Percentiles rank a stretch among this genome's conserved stretches.
These are phyloP conservation scores for Gelatoporia subvermispora DNA, from an alignment of 768 basidiomycete genomes.

Conservation along the genomic window DNA sequence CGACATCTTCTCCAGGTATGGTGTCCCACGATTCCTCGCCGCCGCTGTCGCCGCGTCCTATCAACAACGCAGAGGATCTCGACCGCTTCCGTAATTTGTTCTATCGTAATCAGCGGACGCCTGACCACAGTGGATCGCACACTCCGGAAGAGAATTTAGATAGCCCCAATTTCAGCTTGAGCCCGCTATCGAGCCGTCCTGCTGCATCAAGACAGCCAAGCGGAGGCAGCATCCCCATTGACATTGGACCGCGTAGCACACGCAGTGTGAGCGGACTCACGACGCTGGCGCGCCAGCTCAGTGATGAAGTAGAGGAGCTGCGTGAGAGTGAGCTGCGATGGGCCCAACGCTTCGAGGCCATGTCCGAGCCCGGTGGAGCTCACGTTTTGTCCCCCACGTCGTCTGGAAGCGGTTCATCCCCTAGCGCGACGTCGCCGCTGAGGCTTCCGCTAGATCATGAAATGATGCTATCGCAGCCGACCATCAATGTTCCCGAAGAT, in stretches of 20 bases:
- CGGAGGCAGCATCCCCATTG: slow-evolving; percentile 24
- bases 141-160: background rate
- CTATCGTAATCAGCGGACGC: slow-evolving; percentile 41
- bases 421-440: slow-evolving; percentile 15
- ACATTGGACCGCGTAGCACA: slow-evolving; percentile 24
- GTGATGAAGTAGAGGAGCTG: slow-evolving; percentile 30
- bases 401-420: slow-evolving; percentile 9
- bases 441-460: slow-evolving; percentile 25
- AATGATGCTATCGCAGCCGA: slow-evolving; percentile 17
- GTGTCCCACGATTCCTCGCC: slow-evolving; percentile 32
- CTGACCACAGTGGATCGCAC: background rate
- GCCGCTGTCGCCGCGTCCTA: slow-evolving; percentile 43
- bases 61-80: slow-evolving; percentile 56
- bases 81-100: slow-evolving; percentile 75
- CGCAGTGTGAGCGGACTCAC: slow-evolving; percentile 32
- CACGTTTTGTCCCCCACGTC: slow-evolving; percentile 16
- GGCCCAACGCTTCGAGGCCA: slow-evolving; percentile 3
- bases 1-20: slow-evolving; percentile 22
- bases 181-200: slow-evolving; percentile 6
- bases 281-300: slow-evolving; percentile 36
- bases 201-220: slow-evolving; percentile 15
- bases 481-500: slow-evolving; percentile 30
- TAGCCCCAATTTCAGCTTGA: background rate
- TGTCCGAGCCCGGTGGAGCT: slow-evolving; percentile 4
- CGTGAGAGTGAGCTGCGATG: slow-evolving; percentile 8